Evolutionary conservation across 2,329 filamentous ascomycete species (phyloP).

Genomic region (Fusarium circinatum): DNA sequence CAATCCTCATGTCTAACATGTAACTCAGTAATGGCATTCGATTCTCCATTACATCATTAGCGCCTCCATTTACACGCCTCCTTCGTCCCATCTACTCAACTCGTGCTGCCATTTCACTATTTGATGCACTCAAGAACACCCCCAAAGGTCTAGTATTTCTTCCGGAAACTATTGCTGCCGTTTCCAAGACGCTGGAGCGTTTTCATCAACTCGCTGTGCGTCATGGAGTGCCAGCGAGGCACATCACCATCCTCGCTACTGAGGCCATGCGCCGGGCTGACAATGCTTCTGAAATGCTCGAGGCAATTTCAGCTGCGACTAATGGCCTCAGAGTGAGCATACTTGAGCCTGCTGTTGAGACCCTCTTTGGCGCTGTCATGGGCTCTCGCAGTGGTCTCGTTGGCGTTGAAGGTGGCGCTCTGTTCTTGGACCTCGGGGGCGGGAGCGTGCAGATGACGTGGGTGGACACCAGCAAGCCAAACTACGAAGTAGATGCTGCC

Average conservation of each 20-base stretch:
- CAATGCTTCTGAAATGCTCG: constrained; percentile 76
- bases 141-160: constrained; percentile 57
- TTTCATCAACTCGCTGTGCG: constrained; percentile 78
- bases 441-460: constrained; percentile 74
- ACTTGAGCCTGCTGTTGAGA: constrained; percentile 83
- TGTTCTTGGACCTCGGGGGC: constrained; percentile 90
- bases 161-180: constrained; percentile 67
- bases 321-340: constrained; percentile 75
- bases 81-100: constrained; percentile 82
- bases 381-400: constrained; percentile 82
- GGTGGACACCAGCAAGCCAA: constrained; percentile 59
- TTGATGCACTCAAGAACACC: constrained; percentile 76
- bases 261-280: constrained; percentile 86
- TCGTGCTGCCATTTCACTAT: constrained; percentile 84
- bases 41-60: constrained; percentile 88
- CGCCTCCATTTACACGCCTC: constrained; percentile 75
- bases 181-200: constrained; percentile 72
- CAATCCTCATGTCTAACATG: not conserved
- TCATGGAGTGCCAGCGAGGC: constrained; percentile 71
- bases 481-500: constrained; percentile 65
- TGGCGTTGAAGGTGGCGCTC: constrained; percentile 68
- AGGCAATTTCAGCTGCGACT: constrained; percentile 69
- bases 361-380: constrained; percentile 79
- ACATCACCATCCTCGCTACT: constrained; percentile 83
- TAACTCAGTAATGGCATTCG: constrained; percentile 83